Percentiles rank a stretch among this genome's conserved stretches.
Evolutionary conservation across 2,329 filamentous ascomycete species (phyloP).

Genomic region (Calycina herbarum): DNA sequence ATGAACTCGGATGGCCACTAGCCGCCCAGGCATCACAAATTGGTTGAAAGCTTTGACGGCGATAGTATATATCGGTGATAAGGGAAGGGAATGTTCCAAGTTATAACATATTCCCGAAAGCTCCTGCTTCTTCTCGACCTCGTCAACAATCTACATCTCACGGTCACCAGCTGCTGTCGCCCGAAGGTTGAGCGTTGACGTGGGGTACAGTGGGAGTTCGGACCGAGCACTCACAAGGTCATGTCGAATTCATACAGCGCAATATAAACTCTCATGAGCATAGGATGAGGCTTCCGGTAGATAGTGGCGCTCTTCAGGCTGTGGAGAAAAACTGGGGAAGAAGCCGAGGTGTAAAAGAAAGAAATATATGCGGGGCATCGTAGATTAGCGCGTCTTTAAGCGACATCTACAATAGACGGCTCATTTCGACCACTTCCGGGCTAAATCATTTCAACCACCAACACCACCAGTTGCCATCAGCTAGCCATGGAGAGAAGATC

Average conservation of each 20-base stretch:
- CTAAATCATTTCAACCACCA: neutral
- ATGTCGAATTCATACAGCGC: neutral
- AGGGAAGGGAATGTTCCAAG: neutral
- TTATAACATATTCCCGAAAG: neutral
- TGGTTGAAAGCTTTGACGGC: neutral
- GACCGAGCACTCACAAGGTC: neutral
- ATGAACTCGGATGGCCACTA: neutral
- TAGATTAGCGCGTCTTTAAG: constrained; percentile 8
- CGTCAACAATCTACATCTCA: constrained; percentile 4
- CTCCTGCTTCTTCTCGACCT: constrained; percentile 1
- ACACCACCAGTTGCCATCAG: too few species aligned
- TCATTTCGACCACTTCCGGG: neutral
- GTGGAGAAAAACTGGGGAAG: constrained; percentile 5
- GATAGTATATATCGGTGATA: neutral
- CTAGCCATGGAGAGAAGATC: too few species aligned
- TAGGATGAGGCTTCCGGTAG: neutral
- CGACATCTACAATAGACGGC: neutral
- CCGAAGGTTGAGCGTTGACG: too few species aligned
- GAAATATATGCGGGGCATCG: neutral
- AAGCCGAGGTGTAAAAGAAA: neutral
- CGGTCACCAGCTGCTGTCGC: neutral
- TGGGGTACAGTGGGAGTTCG: neutral
- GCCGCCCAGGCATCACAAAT: neutral
- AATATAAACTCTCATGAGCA: neutral
- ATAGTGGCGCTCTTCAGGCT: constrained; percentile 13